These are phyloP conservation scores for Podospora pseudocomata DNA, from an alignment of 495 filamentous ascomycete species.

Conservation along the genomic window DNA sequence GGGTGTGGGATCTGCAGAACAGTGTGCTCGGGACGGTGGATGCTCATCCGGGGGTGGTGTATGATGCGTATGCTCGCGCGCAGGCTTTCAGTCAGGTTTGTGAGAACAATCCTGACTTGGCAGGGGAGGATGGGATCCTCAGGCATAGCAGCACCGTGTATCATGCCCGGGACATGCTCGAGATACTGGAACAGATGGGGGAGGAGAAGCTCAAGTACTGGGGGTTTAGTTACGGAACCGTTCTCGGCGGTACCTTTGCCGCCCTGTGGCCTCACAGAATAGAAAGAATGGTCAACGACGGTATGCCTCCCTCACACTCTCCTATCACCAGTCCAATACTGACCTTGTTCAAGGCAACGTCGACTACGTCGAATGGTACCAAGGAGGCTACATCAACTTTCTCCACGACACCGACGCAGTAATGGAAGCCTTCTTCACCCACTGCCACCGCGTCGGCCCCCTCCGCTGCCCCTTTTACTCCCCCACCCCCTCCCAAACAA, in stretches of 20 bases:
- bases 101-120: constrained; percentile 21
- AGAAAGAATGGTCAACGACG: constrained; percentile 48
- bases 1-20: constrained; percentile 38
- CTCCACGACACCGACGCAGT: constrained; percentile 52
- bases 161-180: constrained; percentile 43
- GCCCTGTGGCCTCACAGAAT: constrained; percentile 49
- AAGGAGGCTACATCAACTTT: constrained; percentile 46
- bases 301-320: constrained; percentile 24
- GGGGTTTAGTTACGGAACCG: constrained; percentile 54
- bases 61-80: constrained; percentile 40
- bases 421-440: constrained; percentile 51
- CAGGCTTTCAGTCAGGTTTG: constrained; percentile 37
- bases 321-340: constrained; percentile 5
- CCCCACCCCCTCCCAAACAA: constrained; percentile 40
- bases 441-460: constrained; percentile 51
- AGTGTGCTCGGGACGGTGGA: constrained; percentile 33
- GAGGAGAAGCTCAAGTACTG: constrained; percentile 49
- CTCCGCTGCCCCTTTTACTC: constrained; percentile 46
- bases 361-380: constrained; percentile 48
- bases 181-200: constrained; percentile 36
- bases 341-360: constrained; percentile 34
- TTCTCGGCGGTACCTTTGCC: constrained; percentile 51
- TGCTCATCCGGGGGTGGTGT: constrained; percentile 39
- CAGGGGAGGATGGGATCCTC: constrained; percentile 30
- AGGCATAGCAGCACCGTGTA: constrained; percentile 38